Percentiles rank a stretch among this genome's conserved stretches.
Evolutionary conservation across 495 filamentous ascomycete species (phyloP).

Genomic region (Peziza echinospora): DNA sequence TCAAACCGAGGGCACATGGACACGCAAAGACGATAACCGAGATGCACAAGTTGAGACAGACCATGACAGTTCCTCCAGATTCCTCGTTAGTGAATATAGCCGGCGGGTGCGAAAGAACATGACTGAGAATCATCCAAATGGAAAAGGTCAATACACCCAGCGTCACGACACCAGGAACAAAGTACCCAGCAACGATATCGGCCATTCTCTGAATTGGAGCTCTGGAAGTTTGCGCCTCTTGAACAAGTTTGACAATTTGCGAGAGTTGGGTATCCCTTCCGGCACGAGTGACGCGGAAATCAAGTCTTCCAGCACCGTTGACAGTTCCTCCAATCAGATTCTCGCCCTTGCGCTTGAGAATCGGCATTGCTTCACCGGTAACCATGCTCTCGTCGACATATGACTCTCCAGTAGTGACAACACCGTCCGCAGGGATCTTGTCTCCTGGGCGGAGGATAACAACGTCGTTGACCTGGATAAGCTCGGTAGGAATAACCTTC

Average conservation of each 20-base stretch:
- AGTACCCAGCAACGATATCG: constrained; percentile 79
- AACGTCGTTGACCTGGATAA: constrained; percentile 85
- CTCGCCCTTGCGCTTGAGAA: constrained; percentile 64
- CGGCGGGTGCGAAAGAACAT: constrained; percentile 59
- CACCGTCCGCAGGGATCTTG: constrained; percentile 87
- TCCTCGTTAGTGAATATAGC: constrained; percentile 61
- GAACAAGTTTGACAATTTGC: constrained; percentile 92
- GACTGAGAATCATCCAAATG: constrained; percentile 87
- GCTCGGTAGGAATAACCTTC: constrained; percentile 70
- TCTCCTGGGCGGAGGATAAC: constrained; percentile 85
- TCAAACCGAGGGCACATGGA: constrained; percentile 82
- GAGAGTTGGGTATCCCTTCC: constrained; percentile 90
- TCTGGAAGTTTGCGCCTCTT: constrained; percentile 83
- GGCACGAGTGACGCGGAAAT: constrained; percentile 82
- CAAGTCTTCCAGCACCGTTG: constrained; percentile 74
- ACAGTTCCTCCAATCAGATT: constrained; percentile 86
- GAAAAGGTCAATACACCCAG: constrained; percentile 73
- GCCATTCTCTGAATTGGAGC: constrained; percentile 91
- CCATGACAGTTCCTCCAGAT: constrained; percentile 78
- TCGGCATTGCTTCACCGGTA: constrained; percentile 85
- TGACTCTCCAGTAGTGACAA: constrained; percentile 67
- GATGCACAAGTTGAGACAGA: constrained; percentile 93
- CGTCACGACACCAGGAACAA: constrained; percentile 71
- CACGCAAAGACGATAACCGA: constrained; percentile 98
- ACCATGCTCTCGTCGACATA: constrained; percentile 98